Evolutionary conservation across 2,329 filamentous ascomycete species (phyloP), one percentile per base, ranked within the genome.

Genomic region (Xylariaceae sp.): DNA sequence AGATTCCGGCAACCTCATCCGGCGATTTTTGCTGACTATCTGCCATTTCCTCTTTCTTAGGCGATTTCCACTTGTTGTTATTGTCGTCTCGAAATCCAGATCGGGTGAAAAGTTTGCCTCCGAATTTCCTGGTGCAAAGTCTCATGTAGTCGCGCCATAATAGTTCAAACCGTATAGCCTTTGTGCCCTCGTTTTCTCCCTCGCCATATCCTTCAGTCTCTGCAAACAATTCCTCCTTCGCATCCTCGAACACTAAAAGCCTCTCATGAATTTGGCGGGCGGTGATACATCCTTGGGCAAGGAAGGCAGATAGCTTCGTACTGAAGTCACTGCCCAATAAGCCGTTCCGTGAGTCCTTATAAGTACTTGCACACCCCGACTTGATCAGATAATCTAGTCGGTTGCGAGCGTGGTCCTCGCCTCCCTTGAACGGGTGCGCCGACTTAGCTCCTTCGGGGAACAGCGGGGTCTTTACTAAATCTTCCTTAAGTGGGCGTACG

Each of bases 101-200:
- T 1, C 87, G 72, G 12, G 76, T 74, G 69, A 91, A 93, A 3
- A 93, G 79, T 20, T 81, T 82, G 16, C 72, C 67, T 0, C 83
- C 82, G 59, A 89, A 91, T 65, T 93, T 93, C 29, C 81, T 80
- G 5, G 85, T 87, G 67, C 88, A 91, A 0, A 93, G 80, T 1
- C 88, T 81, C 87, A 93, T 91, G 66, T 93, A 93, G 66, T 93
- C 90, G 41, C 90, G 78, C 89, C 88, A 91, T 0, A 93, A 72
- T 0, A 95, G 76, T 67, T 93, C 89, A 53, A 90, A 87, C 0
- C 90, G 83, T 1, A 93, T 81, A 0, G 79, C 82, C 32, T 81
- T 81, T 0, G 88, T 91, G 0, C 90, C 89, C 26, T 84, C 82
- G 49, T 88, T 92, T 69, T 92, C 87, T 0, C 89, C 89, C 48